phyloP scores from a whole-genome alignment of 108 stramenopile genomes.

The Skeletonema potamos region DNA sequence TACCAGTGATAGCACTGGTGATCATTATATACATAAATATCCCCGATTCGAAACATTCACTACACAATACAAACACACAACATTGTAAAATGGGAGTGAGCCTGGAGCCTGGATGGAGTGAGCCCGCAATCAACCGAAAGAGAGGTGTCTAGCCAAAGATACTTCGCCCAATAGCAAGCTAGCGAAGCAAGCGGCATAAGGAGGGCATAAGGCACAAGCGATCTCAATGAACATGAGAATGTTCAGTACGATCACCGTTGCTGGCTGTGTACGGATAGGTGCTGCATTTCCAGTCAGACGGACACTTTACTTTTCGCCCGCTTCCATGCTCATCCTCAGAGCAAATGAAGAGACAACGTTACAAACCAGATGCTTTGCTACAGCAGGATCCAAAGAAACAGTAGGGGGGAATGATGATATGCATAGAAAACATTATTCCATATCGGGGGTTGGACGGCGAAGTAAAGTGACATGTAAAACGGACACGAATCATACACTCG shows the following conservation, averaged over 20 bases:
- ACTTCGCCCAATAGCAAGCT: no score
- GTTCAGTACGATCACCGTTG: background rate
- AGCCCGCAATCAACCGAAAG: no score
- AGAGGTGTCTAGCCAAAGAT: no score
- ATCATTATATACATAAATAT: no score
- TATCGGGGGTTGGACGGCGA: conserved; percentile 49
- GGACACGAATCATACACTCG: conserved; percentile 59
- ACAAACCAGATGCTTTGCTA: background rate
- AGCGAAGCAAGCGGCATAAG: no score
- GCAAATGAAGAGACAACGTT: background rate
- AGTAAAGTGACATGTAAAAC: conserved; percentile 47
- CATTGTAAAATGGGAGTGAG: no score
- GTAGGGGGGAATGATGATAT: background rate
- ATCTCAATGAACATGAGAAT: no score
- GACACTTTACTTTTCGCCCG: background rate
- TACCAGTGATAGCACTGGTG: no score
- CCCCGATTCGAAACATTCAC: no score
- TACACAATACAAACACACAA: no score
- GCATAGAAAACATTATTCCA: conserved; percentile 40
- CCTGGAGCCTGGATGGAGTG: no score
- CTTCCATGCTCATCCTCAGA: background rate
- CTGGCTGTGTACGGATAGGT: background rate
- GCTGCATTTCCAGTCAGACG: background rate
- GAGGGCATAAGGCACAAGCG: no score
- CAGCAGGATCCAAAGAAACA: background rate